A percentile compares a stretch with the other conserved stretches of the same genome.
Conservation (phyloP, 2,329 filamentous ascomycete species). For the Neurospora crassa region DNA sequence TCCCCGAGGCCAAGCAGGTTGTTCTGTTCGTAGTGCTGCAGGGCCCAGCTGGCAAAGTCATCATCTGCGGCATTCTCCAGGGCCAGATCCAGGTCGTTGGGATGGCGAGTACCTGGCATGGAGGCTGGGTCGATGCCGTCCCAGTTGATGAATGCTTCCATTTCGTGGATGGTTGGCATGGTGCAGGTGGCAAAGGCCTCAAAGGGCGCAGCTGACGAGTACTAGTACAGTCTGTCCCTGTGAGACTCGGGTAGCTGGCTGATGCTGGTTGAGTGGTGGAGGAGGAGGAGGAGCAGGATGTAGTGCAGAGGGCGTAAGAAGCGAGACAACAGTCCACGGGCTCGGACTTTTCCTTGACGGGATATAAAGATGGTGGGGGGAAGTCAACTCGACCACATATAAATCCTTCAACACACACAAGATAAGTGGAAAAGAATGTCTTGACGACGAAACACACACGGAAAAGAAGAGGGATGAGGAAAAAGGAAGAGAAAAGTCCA, state of each 20-base stretch:
- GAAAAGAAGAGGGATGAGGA: background rate
- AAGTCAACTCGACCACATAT: background rate
- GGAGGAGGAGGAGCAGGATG: background rate
- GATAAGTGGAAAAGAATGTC: background rate
- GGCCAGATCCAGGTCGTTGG: slow-evolving; percentile 40
- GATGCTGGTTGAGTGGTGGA: background rate
- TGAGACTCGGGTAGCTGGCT: background rate
- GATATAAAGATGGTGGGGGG: background rate
- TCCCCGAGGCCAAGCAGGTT: slow-evolving; percentile 20
- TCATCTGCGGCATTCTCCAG: slow-evolving; percentile 48
- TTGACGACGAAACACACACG: background rate
- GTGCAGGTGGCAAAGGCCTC: background rate
- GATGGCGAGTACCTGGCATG: slow-evolving; percentile 7
- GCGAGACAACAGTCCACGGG: background rate
- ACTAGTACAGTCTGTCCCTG: background rate
- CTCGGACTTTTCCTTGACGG: background rate
- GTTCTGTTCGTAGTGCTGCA: slow-evolving; percentile 45
- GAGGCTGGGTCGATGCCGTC: slow-evolving; percentile 36
- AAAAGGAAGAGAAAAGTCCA: background rate
- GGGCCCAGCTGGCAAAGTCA: slow-evolving; percentile 49
- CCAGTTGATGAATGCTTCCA: slow-evolving; percentile 58
- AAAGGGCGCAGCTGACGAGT: slow-evolving; percentile 1
- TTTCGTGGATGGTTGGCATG: slow-evolving; percentile 15
- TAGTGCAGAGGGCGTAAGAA: background rate
- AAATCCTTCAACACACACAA: background rate